Evolutionary conservation across 306 rosid species (phyloP).

Genomic region (Ziziphus jujuba): DNA sequence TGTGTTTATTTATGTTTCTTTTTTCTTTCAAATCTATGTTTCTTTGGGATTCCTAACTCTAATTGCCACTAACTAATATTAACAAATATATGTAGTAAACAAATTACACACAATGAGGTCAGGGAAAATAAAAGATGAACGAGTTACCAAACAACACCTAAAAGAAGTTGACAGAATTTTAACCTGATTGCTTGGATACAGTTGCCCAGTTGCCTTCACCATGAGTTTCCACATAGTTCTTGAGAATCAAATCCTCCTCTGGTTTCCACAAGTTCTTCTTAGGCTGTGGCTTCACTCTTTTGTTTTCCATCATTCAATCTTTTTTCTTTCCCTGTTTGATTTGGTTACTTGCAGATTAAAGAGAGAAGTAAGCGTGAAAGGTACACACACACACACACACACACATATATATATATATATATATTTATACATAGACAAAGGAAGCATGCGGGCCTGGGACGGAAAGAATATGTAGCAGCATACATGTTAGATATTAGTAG

Average conservation of each 20-base stretch:
- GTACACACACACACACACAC: not conserved
- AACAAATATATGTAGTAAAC: too few relatives aligned
- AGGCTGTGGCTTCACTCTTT: slow-evolving; percentile 36
- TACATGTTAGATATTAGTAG: too few relatives aligned
- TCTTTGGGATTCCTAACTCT: too few relatives aligned
- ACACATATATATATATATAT: not conserved
- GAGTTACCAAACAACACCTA: not conserved
- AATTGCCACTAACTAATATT: too few relatives aligned
- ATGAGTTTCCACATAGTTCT: slow-evolving; percentile 57
- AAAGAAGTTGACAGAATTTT: not conserved
- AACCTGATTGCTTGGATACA: slow-evolving; percentile 56
- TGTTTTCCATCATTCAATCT: slow-evolving; percentile 35
- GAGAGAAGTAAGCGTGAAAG: not conserved
- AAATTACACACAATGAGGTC: not conserved
- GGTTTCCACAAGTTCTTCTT: slow-evolving; percentile 68
- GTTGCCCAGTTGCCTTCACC: slow-evolving; percentile 75
- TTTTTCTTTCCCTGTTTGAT: not conserved
- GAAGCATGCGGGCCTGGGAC: not conserved
- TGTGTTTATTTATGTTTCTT: too few relatives aligned
- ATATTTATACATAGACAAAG: not conserved
- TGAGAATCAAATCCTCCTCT: slow-evolving; percentile 63
- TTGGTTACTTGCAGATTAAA: not conserved
- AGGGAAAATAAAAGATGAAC: not conserved
- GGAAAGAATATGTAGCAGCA: not conserved
- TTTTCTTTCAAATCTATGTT: too few relatives aligned